Evolutionary conservation across 495 filamentous ascomycete species (phyloP), one percentile per base, ranked within the genome.

Genomic region (Apiosordaria backusii): DNA sequence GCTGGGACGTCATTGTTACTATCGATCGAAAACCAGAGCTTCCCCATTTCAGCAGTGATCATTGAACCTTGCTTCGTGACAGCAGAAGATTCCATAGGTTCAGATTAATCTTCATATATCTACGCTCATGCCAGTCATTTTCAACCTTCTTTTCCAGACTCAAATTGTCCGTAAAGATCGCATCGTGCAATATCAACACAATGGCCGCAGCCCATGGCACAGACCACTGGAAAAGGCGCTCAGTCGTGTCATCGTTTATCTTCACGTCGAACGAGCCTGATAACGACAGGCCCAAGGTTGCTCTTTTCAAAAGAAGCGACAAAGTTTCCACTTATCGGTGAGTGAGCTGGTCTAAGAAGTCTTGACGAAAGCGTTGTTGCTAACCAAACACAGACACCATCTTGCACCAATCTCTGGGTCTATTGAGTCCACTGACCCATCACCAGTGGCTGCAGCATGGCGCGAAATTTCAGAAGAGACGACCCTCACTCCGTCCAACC

Each of bases 381-480:
- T n/a, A n/a, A n/a, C n/a, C n/a, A 1, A 61, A 16, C 60, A 15
- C 59, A 85, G 84, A 25, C 77, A 87, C 66, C 81, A 80, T 65
- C 75, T 84, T 25, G 87, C 83, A 4, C 82, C 86, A 0, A 86
- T 88, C n/a, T 85, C 85, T 3, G 88, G 88, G 45, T 80, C 75
- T 57, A 85, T 91, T 66, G 82, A 86, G 3, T 15, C 71, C 15
- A 62, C 69, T 2, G 88, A 90, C 67, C 64, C 74, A 0, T 77
- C 72, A 9, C 83, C 87, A 0, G 66, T 86, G 21, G 71, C 75
- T 1, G 81, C 87, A 0, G 88, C 88, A 57, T 84, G 83, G 79
- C 83, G 88, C 22, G 87, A 89, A 70, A 75, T 91, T 16, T 62
- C 68, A 4, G 88, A 91, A 75, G 88, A 90, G 69, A 90, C 88